Base-by-base conservation (phyloP, 2,329 filamentous ascomycete genomes). In the Aureobasidium sp. region DNA sequence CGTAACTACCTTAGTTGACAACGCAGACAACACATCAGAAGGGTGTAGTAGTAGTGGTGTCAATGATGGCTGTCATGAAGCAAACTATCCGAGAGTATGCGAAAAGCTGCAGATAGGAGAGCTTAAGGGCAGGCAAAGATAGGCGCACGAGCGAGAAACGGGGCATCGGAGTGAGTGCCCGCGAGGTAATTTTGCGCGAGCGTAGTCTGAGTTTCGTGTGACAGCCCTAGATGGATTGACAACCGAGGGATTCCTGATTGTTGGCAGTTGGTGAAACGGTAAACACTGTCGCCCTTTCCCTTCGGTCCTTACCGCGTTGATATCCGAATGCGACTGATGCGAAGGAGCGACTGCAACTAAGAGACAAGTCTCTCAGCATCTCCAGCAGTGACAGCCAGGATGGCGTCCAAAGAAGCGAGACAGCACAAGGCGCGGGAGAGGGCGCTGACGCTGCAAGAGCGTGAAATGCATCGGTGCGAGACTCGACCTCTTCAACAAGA, bases 381-480 rank as follows among this genome's bases (percentile, higher is more conserved):
- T 9, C 29, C 37, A n/a, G 31, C 31, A 51, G n/a, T 34, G 6
- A 5, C 36, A 29, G 42, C 51, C 47, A 52, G 31, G 20, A 62
- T 47, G 49, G 27, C 20, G 27, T 25, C 57, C n/a, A 44, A 20
- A 44, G 25, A 34, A 15, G n/a, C 25, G 11, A 39, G 17, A 31
- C 51, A 55, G 44, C 39, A 44, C 8, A 47, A 48, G 36, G 45
- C 37, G 14, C 20, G 55, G 39, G 56, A 63, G 55, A 55, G 56
- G 62, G 62, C 62, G 5, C 25, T 63, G 39, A 60, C 62, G 5
- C 47, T 63, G 20, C 62, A 63, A 44, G 65, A 68, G 52, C 63
- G 67, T 12, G 65, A 67, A 29, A 66, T 67, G 27, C 65, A 52
- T n/a, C 20, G 44, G 44, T 48, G 20, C 41, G 41, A 44, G 2